A percentile compares a stretch with the other conserved stretches of the same genome.
These are phyloP conservation scores for Neurospora intermedia DNA, from an alignment of 495 filamentous ascomycete species.

Conservation along the genomic window DNA sequence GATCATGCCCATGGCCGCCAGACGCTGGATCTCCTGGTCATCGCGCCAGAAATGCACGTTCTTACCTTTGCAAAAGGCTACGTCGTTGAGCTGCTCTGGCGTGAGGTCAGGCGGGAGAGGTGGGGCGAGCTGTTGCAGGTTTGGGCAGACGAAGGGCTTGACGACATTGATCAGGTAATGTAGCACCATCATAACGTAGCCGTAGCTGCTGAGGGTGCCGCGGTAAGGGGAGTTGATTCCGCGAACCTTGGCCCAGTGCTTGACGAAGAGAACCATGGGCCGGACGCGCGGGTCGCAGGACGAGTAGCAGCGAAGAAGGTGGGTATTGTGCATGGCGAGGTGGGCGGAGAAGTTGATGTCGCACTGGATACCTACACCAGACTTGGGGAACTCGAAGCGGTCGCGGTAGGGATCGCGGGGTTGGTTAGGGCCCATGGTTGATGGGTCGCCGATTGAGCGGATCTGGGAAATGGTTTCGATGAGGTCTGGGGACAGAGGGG, in stretches of 20 bases:
- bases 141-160: conserved; percentile 65
- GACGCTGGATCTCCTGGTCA: conserved; percentile 46
- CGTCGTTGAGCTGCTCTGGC: conserved; percentile 29
- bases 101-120: conserved; percentile 28
- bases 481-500: conserved; percentile 16
- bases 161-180: conserved; percentile 77
- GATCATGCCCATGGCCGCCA: conserved; percentile 39
- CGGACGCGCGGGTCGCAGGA: conserved; percentile 60
- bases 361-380: conserved; percentile 60
- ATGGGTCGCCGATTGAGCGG: conserved; percentile 29
- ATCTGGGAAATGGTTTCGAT: conserved; percentile 20
- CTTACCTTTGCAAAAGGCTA: conserved; percentile 40
- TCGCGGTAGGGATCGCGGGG: conserved; percentile 40
- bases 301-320: conserved; percentile 66
- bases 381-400: conserved; percentile 59
- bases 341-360: conserved; percentile 80
- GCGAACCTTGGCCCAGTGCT: conserved; percentile 71
- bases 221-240: conserved; percentile 74
- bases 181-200: conserved; percentile 87
- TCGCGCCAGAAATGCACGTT: conserved; percentile 59
- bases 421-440: conserved; percentile 33
- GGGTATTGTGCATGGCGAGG: conserved; percentile 68
- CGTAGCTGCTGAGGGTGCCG: conserved; percentile 74
- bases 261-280: conserved; percentile 70
- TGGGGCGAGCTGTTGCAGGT: conserved; percentile 54